Base-by-base conservation (phyloP, 306 rosid species). In the Pyrus pyrifolia region DNA sequence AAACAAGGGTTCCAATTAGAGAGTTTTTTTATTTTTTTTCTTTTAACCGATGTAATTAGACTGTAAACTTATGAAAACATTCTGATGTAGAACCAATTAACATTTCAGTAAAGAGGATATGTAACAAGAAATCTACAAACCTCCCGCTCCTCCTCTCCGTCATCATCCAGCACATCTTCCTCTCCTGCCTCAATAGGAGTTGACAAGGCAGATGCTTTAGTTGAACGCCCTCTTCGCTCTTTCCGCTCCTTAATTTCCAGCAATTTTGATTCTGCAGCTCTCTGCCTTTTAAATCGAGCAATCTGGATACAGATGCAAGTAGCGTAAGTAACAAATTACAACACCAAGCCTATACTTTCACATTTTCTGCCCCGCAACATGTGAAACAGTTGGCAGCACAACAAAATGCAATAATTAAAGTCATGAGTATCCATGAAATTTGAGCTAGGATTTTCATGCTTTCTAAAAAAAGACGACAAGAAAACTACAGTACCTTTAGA, bases 111-210 rank as follows among this genome's bases (percentile, higher is more conserved):
- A 11, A 12, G 21, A 74, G 78, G 14, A 51, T 51, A 51, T 15
- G 8, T 51, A 51, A 51, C 3, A 11, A 45, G 71, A 68, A 80
- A 59, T 10, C 21, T 40, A 72, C 88, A 64, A 80, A 96, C 98
- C 99, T 96, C 93, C 40, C 98, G 86, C 81, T 96, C 98, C 82
- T 96, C 99, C 81, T 92, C 99, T 35, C 93, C 98, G 77, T 92
- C 99, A 68, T 92, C 98, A 67, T 96, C 97, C 71, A 87, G 76
- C 59, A 76, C 84, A 83, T 92, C 99, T 84, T 96, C 99, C 80
- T 96, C 99, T 51, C 96, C 97, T 57, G 87, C 90, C 89, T 92
- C 97, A 58, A 95, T 85, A 70, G 97, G 97, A 75, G 99, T 85
- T 40, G 99, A 95, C 83, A 95, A 58, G 27, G 97, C 90, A 83